Conservation (phyloP, 164 flowering plant species). For the Paratinospora sagittata region DNA sequence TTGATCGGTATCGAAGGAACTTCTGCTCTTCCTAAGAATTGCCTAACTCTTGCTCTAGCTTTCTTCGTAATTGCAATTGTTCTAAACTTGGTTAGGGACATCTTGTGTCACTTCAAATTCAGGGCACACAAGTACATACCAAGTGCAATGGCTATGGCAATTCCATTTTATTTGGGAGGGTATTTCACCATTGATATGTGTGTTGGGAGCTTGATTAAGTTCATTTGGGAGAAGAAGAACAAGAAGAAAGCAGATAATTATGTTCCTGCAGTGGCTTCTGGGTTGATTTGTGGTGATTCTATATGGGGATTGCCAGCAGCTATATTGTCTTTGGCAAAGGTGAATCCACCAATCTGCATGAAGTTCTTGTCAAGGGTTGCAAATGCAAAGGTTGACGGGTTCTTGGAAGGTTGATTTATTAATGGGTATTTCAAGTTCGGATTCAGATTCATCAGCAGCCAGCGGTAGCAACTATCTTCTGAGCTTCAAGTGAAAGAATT, state of each 20-base stretch:
- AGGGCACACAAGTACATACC: slow-evolving; percentile 21
- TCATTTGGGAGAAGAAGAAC: slow-evolving; percentile 21
- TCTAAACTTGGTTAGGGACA: slow-evolving; percentile 10
- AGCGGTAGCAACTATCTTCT: too few relatives aligned
- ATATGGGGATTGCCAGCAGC: slow-evolving; percentile 23
- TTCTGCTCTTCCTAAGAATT: slow-evolving; percentile 29
- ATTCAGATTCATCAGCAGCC: too few relatives aligned
- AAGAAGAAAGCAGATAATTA: slow-evolving; percentile 20
- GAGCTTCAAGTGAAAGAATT: too few relatives aligned
- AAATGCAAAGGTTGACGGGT: slow-evolving; percentile 12
- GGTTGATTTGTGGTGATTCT: slow-evolving; percentile 33
- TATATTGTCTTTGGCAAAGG: slow-evolving; percentile 12
- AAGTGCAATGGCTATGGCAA: slow-evolving; percentile 34
- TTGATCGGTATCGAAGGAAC: slow-evolving; percentile 28
- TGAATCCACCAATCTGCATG: slow-evolving; percentile 25
- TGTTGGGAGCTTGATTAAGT: slow-evolving; percentile 27
- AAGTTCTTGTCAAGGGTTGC: slow-evolving; percentile 17
- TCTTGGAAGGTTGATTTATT: slow-evolving; percentile 8
- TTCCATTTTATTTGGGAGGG: slow-evolving; percentile 29
- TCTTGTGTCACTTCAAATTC: slow-evolving; percentile 1
- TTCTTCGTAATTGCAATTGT: slow-evolving; percentile 16
- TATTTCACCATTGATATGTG: slow-evolving; percentile 37
- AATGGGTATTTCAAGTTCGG: too few relatives aligned
- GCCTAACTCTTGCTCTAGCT: slow-evolving; percentile 13
- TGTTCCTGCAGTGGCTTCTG: slow-evolving; percentile 30